A percentile compares a stretch with the other conserved stretches of the same genome.
Evolutionary conservation across 1,139 yeast genomes (phyloP).

Genomic region (Hemisphaericaspora lyxosophila): DNA sequence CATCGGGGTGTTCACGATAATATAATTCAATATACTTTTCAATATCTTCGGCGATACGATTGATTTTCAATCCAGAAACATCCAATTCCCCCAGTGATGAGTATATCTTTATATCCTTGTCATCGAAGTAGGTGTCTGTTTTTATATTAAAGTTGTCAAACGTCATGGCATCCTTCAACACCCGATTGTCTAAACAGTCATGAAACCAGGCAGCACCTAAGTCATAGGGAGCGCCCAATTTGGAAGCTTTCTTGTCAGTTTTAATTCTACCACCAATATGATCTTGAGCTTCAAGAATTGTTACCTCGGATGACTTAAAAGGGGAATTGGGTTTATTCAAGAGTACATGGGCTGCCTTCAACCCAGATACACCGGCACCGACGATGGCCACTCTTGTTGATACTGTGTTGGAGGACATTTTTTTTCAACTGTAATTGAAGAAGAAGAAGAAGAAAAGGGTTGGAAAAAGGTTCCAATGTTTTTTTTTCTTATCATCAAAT

Average conservation of each 20-base stretch:
- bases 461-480: no score
- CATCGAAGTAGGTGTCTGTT: slow-evolving; percentile 50
- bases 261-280: slow-evolving; percentile 49
- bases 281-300: slow-evolving; percentile 51
- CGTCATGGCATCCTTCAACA: slow-evolving; percentile 35
- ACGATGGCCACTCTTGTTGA: slow-evolving; percentile 33
- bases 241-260: slow-evolving; percentile 32
- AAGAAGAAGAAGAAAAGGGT: no score
- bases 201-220: slow-evolving; percentile 92
- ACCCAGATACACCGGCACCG: slow-evolving; percentile 85
- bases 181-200: slow-evolving; percentile 63
- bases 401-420: slow-evolving; percentile 1
- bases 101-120: slow-evolving; percentile 42
- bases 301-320: slow-evolving; percentile 28
- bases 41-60: slow-evolving; percentile 54
- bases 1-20: slow-evolving; percentile 45
- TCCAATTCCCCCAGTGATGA: slow-evolving; percentile 41
- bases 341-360: slow-evolving; percentile 70
- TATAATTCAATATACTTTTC: slow-evolving; percentile 58
- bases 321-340: slow-evolving; percentile 33
- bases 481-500: no score
- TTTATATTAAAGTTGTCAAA: slow-evolving; percentile 25
- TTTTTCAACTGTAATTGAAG: neutral
- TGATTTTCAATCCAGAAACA: slow-evolving; percentile 25
- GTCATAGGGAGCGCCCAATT: slow-evolving; percentile 51